These are phyloP conservation scores for Peronospora farinosa DNA, from an alignment of 352 stramenopile genomes.

Conservation along the genomic window DNA sequence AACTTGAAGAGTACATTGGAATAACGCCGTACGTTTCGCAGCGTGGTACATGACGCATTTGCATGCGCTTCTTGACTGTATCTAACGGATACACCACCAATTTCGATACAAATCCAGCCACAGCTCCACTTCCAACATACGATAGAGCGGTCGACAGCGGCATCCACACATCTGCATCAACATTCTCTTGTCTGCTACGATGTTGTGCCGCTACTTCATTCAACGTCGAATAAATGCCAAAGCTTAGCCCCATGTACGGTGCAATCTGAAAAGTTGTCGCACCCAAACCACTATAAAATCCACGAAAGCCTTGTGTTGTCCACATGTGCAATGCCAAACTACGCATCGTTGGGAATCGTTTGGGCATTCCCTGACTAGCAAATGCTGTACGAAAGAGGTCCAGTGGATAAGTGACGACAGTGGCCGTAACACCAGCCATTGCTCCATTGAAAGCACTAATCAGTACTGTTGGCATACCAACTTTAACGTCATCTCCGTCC, in stretches of 20 bases:
- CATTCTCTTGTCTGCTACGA: slow-evolving; percentile 10
- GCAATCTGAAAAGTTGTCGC: slow-evolving; percentile 89
- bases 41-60: slow-evolving; percentile 76
- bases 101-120: slow-evolving; percentile 88
- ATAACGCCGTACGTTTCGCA: slow-evolving; percentile 58
- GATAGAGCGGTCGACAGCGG: slow-evolving; percentile 38
- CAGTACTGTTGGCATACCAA: slow-evolving; percentile 6
- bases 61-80: slow-evolving; percentile 94
- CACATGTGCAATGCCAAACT: slow-evolving; percentile 74
- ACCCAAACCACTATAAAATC: slow-evolving; percentile 87
- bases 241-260: slow-evolving; percentile 94
- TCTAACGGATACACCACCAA: slow-evolving; percentile 91
- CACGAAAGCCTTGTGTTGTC: slow-evolving; percentile 56
- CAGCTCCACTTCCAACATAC: slow-evolving; percentile 71
- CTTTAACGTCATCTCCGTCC: slow-evolving; percentile 4
- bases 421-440: slow-evolving; percentile 80
- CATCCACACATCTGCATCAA: slow-evolving; percentile 9
- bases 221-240: slow-evolving; percentile 86
- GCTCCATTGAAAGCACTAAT: slow-evolving; percentile 82
- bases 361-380: slow-evolving; percentile 84
- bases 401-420: slow-evolving; percentile 90
- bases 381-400: slow-evolving; percentile 93
- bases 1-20: slow-evolving; percentile 57
- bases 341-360: slow-evolving; percentile 69
- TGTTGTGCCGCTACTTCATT: slow-evolving; percentile 31